Evolutionary conservation across 352 stramenopile species (phyloP), one percentile per base, ranked within the genome.

Genomic region (Globisporangium perplexum): DNA sequence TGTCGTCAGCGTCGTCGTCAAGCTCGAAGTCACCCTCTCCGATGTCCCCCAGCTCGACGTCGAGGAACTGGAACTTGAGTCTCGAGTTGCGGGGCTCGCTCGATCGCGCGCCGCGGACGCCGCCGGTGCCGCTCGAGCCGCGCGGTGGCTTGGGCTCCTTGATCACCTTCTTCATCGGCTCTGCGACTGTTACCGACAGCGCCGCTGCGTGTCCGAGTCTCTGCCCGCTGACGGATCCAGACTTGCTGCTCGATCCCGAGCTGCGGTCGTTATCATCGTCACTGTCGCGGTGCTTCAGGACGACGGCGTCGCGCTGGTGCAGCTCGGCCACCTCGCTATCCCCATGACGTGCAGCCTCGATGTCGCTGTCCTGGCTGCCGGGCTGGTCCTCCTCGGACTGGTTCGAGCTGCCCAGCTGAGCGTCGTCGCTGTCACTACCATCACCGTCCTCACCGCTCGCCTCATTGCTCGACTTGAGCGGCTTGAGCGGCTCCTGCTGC

Each of bases 1-100:
- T 31, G 14, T 17, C 42, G 17, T 18, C 43, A 17, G 18, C 15
- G 23, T 23, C 33, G 17, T 59, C 52, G 18, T 24, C 26, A 5
- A 30, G 20, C n/a, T 46, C 18, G 10, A 44, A 14, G n/a, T 42
- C 35, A 2, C 64, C 57, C 28, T 74, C 63, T 0, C 60, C 46
- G 24, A 67, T 55, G 7, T 56, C 61, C 24, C 52, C 49, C 28
- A 89, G 42, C 15, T 81, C 75, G 0, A 57, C 61, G 7, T 89
- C 78, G 0, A 66, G 69, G 36, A 86, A 87, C 47, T 85, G 75
- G 48, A 87, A 89, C 56, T 86, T 87, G 5, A 74, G 63, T 0
- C 74, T 59, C 2, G 67, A 59, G 12, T 36, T 70, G 33, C 54
- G 66, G 51, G 4, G 20, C 39, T 51, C 44, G 15, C 35, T 43